Percentiles rank a stretch among this genome's conserved stretches.
These are phyloP conservation scores for Starmerella vaccinii DNA, from an alignment of 805 yeast genomes.

Conservation along the genomic window DNA sequence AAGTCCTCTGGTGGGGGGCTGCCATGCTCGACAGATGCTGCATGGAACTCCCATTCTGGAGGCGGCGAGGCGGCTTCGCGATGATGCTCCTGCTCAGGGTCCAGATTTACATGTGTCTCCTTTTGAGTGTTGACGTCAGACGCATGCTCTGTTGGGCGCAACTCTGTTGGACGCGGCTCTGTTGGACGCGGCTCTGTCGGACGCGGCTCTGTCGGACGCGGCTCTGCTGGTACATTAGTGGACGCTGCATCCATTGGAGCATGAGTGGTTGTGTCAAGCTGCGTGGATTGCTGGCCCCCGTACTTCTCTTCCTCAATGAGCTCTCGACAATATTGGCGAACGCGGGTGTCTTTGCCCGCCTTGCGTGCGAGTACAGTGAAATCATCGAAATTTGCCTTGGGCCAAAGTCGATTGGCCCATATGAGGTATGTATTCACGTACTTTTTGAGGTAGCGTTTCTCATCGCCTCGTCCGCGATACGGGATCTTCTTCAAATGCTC, in stretches of 20 bases:
- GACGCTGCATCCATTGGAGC: too few species aligned
- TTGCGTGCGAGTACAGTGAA: constrained; percentile 45
- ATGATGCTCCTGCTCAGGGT: neutral
- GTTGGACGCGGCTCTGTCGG: too few species aligned
- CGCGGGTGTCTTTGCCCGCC: constrained; percentile 34
- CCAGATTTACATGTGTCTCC: too few species aligned
- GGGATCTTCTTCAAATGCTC: constrained; percentile 26
- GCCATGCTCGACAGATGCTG: neutral
- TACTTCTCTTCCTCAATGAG: constrained; percentile 24
- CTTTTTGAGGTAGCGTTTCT: constrained; percentile 40
- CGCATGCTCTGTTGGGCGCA: too few species aligned
- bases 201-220: too few species aligned
- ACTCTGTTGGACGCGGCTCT: too few species aligned
- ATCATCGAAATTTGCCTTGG: constrained; percentile 69
- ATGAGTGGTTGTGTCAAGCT: too few species aligned
- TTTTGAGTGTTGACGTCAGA: too few species aligned
- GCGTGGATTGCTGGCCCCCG: neutral
- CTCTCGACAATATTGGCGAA: constrained; percentile 18
- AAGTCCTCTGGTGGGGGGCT: neutral
- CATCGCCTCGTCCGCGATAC: constrained; percentile 37
- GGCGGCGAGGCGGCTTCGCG: neutral
- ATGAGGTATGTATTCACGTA: constrained; percentile 51
- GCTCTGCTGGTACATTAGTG: too few species aligned
- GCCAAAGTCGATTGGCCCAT: constrained; percentile 69
- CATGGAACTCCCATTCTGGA: neutral